phyloP scores from a whole-genome alignment of 116 monocot genomes.

The Papilionanthe hybrid region DNA sequence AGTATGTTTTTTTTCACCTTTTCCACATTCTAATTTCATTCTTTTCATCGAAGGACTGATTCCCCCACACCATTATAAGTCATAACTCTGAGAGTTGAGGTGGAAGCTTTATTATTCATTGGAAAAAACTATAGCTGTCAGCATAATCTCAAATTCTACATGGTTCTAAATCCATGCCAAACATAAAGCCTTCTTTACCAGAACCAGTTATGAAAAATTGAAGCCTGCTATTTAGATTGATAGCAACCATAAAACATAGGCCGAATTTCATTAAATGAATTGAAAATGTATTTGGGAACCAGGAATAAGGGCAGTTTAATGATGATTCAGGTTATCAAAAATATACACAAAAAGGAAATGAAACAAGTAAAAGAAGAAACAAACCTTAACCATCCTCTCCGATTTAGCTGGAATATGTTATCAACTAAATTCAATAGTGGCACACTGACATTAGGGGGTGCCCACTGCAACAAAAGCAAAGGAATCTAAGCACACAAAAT shows the following conservation, averaged over 20 bases:
- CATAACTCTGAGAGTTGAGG: background rate
- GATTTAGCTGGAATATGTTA: conserved; percentile 91
- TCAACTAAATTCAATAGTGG: conserved; percentile 93
- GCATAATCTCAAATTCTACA: background rate
- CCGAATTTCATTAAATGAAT: background rate
- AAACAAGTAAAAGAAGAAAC: conserved; percentile 1
- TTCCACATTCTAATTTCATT: background rate
- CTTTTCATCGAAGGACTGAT: conserved; percentile 1
- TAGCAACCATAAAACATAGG: background rate
- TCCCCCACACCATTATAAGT: background rate
- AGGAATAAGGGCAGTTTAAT: background rate
- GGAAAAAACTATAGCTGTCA: background rate
- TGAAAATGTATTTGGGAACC: background rate
- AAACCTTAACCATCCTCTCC: conserved; percentile 92
- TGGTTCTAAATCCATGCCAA: background rate
- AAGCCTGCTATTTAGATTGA: background rate
- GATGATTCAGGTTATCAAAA: background rate
- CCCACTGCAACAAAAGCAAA: conserved; percentile 64
- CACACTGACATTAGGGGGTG: conserved; percentile 84
- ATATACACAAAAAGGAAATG: background rate
- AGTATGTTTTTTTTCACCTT: no score
- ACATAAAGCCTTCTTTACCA: background rate
- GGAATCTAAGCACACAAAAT: background rate
- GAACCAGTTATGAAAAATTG: background rate
- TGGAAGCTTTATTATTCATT: no score